These are phyloP conservation scores for Penicilliopsis zonata DNA, from an alignment of 495 filamentous ascomycete genomes.

Conservation along the genomic window DNA sequence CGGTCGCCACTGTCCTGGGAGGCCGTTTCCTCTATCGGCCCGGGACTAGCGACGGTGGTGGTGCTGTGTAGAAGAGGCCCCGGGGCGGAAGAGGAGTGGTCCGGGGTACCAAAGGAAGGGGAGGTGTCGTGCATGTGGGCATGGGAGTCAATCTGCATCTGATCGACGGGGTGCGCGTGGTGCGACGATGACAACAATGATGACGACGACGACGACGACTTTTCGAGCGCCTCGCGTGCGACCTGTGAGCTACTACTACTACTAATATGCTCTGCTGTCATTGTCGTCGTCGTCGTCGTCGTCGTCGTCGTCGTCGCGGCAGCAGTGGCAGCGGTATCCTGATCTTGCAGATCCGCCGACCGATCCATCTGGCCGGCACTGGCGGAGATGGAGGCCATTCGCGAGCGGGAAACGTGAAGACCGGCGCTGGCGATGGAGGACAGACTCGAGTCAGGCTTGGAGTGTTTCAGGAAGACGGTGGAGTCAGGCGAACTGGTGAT, in stretches of 20 bases:
- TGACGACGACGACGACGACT: slow-evolving; percentile 17
- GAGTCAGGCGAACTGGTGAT: slow-evolving; percentile 18
- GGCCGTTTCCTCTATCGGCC: slow-evolving; percentile 31
- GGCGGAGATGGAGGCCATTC: slow-evolving; percentile 15
- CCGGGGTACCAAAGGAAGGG: slow-evolving; percentile 21
- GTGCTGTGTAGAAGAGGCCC: slow-evolving; percentile 29
- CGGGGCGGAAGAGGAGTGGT: slow-evolving; percentile 15
- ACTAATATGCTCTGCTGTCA: slow-evolving; percentile 28
- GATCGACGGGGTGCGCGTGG: slow-evolving; percentile 23
- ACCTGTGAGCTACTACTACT: slow-evolving; percentile 34
- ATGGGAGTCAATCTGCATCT: slow-evolving; percentile 35
- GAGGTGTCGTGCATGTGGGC: slow-evolving; percentile 12
- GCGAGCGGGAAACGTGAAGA: slow-evolving; percentile 30
- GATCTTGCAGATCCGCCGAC: background rate
- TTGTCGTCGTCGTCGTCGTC: slow-evolving; percentile 26
- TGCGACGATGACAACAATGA: slow-evolving; percentile 16
- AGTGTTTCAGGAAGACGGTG: slow-evolving; percentile 23
- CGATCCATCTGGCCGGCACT: slow-evolving; percentile 2
- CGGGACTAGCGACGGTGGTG: slow-evolving; percentile 35
- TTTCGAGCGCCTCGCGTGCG: slow-evolving; percentile 32
- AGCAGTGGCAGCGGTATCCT: slow-evolving; percentile 1
- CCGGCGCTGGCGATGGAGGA: slow-evolving; percentile 36
- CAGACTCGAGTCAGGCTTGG: slow-evolving; percentile 30
- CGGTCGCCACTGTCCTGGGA: slow-evolving; percentile 34
- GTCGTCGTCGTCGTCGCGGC: slow-evolving; percentile 1